Conservation (phyloP, 768 basidiomycete genomes). For the Macrolepiota albuminosa region DNA sequence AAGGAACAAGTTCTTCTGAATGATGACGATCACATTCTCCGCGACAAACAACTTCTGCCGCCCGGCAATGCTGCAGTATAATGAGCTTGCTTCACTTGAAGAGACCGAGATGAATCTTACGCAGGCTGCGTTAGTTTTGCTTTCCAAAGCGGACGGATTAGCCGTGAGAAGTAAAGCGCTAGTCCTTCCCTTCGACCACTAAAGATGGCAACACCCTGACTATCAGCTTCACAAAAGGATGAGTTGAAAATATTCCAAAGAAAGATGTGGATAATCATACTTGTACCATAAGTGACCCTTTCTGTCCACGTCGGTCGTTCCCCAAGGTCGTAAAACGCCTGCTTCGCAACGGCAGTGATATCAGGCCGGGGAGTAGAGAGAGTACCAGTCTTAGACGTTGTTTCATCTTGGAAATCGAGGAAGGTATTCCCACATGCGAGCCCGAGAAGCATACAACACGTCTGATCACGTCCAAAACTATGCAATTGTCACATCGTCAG, state of each 20-base stretch:
- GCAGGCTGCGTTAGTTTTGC: conserved; percentile 62
- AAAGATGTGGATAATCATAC: conserved; percentile 30
- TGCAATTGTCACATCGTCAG: neutral
- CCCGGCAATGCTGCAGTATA: conserved; percentile 30
- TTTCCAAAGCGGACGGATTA: conserved; percentile 87
- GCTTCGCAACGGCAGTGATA: conserved; percentile 68
- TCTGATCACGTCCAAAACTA: conserved; percentile 90
- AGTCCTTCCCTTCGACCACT: conserved; percentile 89
- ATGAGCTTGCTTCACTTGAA: conserved; percentile 1
- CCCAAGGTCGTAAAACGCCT: conserved; percentile 83
- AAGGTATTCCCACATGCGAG: conserved; percentile 84
- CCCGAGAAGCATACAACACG: conserved; percentile 87
- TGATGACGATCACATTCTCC: conserved; percentile 57
- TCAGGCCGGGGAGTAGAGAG: conserved; percentile 56
- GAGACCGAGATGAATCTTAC: conserved; percentile 31
- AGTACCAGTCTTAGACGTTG: conserved; percentile 31
- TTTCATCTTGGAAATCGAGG: conserved; percentile 52
- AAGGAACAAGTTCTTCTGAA: conserved; percentile 76
- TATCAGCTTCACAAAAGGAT: conserved; percentile 42
- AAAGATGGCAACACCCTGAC: conserved; percentile 70
- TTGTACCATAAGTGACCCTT: conserved; percentile 69
- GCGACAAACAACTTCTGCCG: conserved; percentile 57
- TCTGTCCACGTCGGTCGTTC: conserved; percentile 83
- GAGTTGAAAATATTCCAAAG: neutral
- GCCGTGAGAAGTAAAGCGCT: conserved; percentile 78